Conservation (phyloP, 768 basidiomycete genomes). For the Sporobolomyces phaffii region DNA sequence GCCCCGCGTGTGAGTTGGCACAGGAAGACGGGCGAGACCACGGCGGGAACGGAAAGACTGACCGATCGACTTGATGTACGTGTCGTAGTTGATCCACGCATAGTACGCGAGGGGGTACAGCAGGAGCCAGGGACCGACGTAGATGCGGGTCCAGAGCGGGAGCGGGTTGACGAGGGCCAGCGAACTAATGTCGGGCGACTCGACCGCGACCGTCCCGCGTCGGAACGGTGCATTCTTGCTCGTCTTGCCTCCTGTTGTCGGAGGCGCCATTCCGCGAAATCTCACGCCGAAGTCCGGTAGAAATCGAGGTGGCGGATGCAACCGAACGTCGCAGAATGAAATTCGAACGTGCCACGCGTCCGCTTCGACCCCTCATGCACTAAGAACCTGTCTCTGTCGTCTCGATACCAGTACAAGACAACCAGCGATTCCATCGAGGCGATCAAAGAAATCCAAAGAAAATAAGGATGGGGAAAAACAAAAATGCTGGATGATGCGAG, state of each 20-base stretch:
- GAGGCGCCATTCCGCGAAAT: too few relatives aligned
- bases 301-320: too few relatives aligned
- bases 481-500: neutral
- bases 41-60: constrained; percentile 1
- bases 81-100: constrained; percentile 85
- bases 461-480: neutral
- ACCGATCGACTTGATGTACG: constrained; percentile 61
- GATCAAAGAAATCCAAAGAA: too few relatives aligned
- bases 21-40: neutral
- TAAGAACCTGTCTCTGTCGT: too few relatives aligned
- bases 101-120: constrained; percentile 54
- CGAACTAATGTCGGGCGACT: constrained; percentile 17
- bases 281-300: too few relatives aligned
- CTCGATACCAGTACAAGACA: too few relatives aligned
- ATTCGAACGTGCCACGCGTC: too few relatives aligned
- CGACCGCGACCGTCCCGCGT: constrained; percentile 3
- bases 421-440: too few relatives aligned
- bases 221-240: neutral
- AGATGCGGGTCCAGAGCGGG: constrained; percentile 44
- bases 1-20: too few relatives aligned
- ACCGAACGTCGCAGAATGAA: too few relatives aligned
- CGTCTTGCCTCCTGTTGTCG: neutral
- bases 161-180: constrained; percentile 33
- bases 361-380: too few relatives aligned
- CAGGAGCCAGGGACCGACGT: constrained; percentile 48